Conservation (phyloP, 2,329 filamentous ascomycete genomes). For the Metarhizium anisopliae region DNA sequence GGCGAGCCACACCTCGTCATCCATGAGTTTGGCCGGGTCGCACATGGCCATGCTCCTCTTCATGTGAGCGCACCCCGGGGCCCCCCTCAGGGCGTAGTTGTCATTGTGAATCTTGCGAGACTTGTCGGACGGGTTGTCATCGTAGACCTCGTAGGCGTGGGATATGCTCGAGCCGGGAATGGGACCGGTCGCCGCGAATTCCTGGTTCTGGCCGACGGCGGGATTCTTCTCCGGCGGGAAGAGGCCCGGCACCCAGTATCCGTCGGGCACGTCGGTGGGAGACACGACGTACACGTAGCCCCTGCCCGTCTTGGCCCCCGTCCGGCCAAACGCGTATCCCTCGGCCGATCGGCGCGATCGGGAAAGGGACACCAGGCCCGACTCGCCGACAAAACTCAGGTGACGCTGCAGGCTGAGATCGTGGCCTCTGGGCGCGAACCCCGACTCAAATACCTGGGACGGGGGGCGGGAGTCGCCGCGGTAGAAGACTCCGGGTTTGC, state of each 20-base stretch:
- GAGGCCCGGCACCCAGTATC: neutral
- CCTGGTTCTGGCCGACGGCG: neutral
- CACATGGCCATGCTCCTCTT: no score
- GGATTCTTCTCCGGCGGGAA: neutral
- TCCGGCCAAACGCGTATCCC: neutral
- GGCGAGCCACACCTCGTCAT: no score
- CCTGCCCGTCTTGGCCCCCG: neutral
- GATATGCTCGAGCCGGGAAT: neutral
- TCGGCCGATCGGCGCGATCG: neutral
- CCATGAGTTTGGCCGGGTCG: no score
- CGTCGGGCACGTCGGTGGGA: neutral
- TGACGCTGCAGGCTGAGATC: neutral
- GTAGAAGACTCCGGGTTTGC: neutral
- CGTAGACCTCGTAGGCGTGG: no score
- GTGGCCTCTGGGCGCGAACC: neutral
- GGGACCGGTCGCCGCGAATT: neutral
- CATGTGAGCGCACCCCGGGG: no score
- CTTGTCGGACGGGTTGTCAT: no score
- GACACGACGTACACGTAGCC: neutral
- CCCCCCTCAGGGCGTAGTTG: no score
- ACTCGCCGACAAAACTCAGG: neutral
- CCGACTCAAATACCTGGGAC: neutral
- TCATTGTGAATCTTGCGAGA: no score
- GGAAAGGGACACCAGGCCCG: neutral
- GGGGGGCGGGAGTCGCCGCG: neutral